Conservation (phyloP, 768 basidiomycete species). For the Termitomyces sp. region DNA sequence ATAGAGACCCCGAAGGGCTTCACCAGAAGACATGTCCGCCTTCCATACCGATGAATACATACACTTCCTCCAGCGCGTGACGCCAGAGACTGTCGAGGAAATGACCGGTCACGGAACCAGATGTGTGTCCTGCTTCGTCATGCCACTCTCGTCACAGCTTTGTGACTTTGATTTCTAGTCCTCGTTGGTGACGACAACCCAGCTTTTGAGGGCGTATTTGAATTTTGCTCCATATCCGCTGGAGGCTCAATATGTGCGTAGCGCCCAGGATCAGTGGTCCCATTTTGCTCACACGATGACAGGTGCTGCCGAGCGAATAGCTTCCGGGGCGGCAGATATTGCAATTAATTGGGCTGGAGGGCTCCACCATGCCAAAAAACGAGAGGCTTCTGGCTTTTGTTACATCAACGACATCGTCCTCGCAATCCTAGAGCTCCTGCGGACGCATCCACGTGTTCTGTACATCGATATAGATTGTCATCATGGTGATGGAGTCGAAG, state of each 20-base stretch:
- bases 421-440: slow-evolving; percentile 88
- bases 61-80: slow-evolving; percentile 83
- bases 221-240: slow-evolving; percentile 95
- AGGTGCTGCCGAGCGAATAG: slow-evolving; percentile 80
- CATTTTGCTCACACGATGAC: neutral
- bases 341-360: slow-evolving; percentile 98
- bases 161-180: slow-evolving; percentile 27
- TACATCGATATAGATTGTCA: slow-evolving; percentile 99
- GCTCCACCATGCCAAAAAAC: slow-evolving; percentile 98
- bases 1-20: slow-evolving; percentile 67
- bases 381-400: slow-evolving; percentile 97
- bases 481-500: slow-evolving; percentile 98
- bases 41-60: slow-evolving; percentile 99
- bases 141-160: neutral
- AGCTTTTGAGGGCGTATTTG: slow-evolving; percentile 92
- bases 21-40: slow-evolving; percentile 75
- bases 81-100: slow-evolving; percentile 86
- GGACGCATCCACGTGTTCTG: slow-evolving; percentile 79
- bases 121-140: slow-evolving; percentile 48
- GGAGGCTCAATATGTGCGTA: slow-evolving; percentile 88
- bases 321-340: slow-evolving; percentile 83
- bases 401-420: slow-evolving; percentile 99
- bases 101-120: slow-evolving; percentile 80
- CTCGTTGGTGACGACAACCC: slow-evolving; percentile 92
- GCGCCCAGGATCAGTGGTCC: neutral